phyloP scores from a whole-genome alignment of 2,329 filamentous ascomycete species.

The Lecanicillium sp. region DNA sequence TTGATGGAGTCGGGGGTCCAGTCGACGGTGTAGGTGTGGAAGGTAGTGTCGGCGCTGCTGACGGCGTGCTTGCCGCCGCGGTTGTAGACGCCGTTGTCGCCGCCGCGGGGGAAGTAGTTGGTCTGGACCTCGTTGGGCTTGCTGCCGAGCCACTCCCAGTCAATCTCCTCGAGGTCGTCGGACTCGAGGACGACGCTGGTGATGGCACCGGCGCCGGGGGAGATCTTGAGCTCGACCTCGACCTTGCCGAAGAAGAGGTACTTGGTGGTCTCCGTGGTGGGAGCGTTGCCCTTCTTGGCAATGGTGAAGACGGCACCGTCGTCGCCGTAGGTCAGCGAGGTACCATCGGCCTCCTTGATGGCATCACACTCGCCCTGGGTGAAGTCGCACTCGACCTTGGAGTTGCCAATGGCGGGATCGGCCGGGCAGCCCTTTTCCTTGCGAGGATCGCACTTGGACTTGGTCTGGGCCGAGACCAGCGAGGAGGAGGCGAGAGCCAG shows the following conservation, averaged over 20 bases:
- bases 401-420: conserved; percentile 59
- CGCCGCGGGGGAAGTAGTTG: conserved; percentile 78
- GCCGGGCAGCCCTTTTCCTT: conserved; percentile 50
- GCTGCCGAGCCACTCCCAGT: conserved; percentile 76
- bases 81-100: conserved; percentile 57
- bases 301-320: conserved; percentile 43
- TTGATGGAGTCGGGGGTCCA: conserved; percentile 57
- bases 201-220: conserved; percentile 67
- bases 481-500: conserved; percentile 41
- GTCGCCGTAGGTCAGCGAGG: conserved; percentile 16
- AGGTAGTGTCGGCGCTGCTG: conserved; percentile 36
- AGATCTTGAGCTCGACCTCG: conserved; percentile 61
- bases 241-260: conserved; percentile 82
- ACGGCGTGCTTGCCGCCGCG: conserved; percentile 52
- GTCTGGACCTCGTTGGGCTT: conserved; percentile 63
- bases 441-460: conserved; percentile 45
- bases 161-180: conserved; percentile 72
- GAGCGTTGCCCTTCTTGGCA: conserved; percentile 43
- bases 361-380: conserved; percentile 48
- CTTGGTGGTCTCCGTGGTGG: conserved; percentile 61
- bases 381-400: conserved; percentile 54
- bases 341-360: conserved; percentile 17
- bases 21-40: conserved; percentile 61
- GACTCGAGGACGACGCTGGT: conserved; percentile 71
- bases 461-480: conserved; percentile 48